Base-by-base conservation (phyloP, 441 rosid genomes). In the Sinapis alba region DNA sequence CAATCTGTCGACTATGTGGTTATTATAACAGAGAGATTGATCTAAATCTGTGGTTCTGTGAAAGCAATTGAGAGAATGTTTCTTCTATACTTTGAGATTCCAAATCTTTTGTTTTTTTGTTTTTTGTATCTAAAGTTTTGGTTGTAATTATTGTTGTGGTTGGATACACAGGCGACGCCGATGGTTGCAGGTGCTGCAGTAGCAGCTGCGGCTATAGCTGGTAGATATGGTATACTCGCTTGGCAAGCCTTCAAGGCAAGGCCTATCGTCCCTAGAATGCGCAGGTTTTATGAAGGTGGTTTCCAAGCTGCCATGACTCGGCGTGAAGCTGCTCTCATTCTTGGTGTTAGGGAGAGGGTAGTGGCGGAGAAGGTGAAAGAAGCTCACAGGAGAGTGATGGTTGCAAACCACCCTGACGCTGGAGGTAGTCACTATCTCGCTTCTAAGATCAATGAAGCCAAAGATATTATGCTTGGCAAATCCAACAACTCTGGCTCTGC, bases 181-280 rank as follows among this genome's bases (percentile, higher is more conserved):
- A 64, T 79, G 62, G 51, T 79, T 9, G 80, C 72, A 58, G 80
- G 82, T 27, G 78, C 63, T 54, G 79, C 82, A 15, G 68, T 74
- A 9, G 82, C 82, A 34, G 82, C 79, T 26, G 87, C 88, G 38
- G 94, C 94, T 23, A 76, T 62, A 12, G 91, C 90, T 2, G 86
- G 92, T 75, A 85, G 80, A 80, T 87, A 76, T 60, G 85, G 92
- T 63, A 61, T 89, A 75, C 65, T 73, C 58, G 90, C 92, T 27
- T 89, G 94, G 92, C 90, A 87, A 74, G 90, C 90, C 10, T 89
- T 87, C 64, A 87, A 87, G 80, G 78, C 91, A 5, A 84, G 94
- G 36, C 89, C 94, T 27, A 78, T 83, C 8, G 74, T 83, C 0
- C 85, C 84, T 1, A 80, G 75, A 81, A 51, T 85, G 78, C 84